A percentile compares a stretch with the other conserved stretches of the same genome.
Evolutionary conservation across 768 basidiomycete species (phyloP).

Genomic region (Pholiota microspora): DNA sequence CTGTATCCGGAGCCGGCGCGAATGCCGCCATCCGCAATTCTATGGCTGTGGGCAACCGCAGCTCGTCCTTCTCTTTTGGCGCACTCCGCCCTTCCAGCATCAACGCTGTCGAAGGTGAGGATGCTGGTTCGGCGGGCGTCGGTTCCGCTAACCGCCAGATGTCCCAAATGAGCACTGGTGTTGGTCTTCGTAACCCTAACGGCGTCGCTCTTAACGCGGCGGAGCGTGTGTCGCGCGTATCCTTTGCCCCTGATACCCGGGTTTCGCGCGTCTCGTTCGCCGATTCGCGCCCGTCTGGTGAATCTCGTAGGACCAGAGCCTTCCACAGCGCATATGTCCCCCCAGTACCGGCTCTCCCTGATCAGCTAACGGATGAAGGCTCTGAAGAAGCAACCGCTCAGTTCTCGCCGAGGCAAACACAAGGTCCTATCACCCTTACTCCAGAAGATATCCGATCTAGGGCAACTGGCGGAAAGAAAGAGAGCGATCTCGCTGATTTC

Average conservation of each 20-base stretch:
- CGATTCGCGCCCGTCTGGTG: conserved; percentile 38
- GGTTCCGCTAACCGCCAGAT: conserved; percentile 35
- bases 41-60: conserved; percentile 48
- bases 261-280: conserved; percentile 38
- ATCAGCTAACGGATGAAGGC: conserved; percentile 16
- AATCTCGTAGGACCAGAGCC: conserved; percentile 36
- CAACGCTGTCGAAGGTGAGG: conserved; percentile 40
- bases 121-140: conserved; percentile 35
- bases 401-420: conserved; percentile 36
- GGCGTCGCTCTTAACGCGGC: conserved; percentile 24
- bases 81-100: conserved; percentile 48
- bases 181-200: conserved; percentile 50
- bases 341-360: conserved; percentile 39
- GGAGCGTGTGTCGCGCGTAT: conserved; percentile 55
- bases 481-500: conserved; percentile 44
- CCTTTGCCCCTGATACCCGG: conserved; percentile 61
- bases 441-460: conserved; percentile 62
- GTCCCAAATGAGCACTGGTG: conserved; percentile 48
- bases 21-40: conserved; percentile 70
- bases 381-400: conserved; percentile 17
- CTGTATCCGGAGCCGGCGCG: conserved; percentile 67
- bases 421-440: conserved; percentile 44
- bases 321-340: conserved; percentile 41
- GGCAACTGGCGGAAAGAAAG: conserved; percentile 31
- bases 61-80: conserved; percentile 56